These are phyloP conservation scores for Termitomyces sp. DNA, from an alignment of 768 basidiomycete species.

Conservation along the genomic window DNA sequence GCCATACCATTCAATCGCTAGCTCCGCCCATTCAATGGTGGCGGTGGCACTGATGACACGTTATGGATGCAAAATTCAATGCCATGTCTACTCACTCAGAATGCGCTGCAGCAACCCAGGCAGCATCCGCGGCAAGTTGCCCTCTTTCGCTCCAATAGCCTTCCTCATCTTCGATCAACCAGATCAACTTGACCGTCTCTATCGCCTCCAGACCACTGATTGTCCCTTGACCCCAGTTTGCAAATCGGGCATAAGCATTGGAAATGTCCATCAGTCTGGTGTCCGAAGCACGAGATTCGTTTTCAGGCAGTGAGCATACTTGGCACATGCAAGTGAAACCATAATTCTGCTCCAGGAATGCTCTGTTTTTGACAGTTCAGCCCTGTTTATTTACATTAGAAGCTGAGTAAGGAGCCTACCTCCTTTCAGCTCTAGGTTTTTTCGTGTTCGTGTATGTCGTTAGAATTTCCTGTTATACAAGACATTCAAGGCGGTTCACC, in stretches of 20 bases:
- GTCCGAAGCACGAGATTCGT: constrained; percentile 47
- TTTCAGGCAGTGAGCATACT: constrained; percentile 50
- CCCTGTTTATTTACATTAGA: background rate
- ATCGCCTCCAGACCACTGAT: constrained; percentile 50
- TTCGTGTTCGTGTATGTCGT: constrained; percentile 61
- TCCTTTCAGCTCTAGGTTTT: constrained; percentile 44
- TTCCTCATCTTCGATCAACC: constrained; percentile 55
- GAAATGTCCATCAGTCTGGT: constrained; percentile 40
- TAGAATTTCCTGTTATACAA: constrained; percentile 45
- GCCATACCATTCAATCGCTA: constrained; percentile 49
- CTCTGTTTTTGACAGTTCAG: constrained; percentile 27
- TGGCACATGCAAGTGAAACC: constrained; percentile 56
- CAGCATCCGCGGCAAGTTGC: constrained; percentile 55
- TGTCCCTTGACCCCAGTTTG: constrained; percentile 40
- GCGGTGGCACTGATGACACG: constrained; percentile 32
- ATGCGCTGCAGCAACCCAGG: constrained; percentile 56
- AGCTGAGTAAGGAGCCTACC: constrained; percentile 27
- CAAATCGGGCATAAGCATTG: constrained; percentile 37
- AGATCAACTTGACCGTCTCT: constrained; percentile 42
- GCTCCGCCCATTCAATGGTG: constrained; percentile 43
- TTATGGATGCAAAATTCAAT: background rate
- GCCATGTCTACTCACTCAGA: constrained; percentile 44
- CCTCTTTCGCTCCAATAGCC: constrained; percentile 66
- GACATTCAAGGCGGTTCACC: background rate
- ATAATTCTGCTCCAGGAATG: constrained; percentile 44